phyloP scores from a whole-genome alignment of 1,284 basidiomycete species.

The Ceratorhiza oryzae-sativae region DNA sequence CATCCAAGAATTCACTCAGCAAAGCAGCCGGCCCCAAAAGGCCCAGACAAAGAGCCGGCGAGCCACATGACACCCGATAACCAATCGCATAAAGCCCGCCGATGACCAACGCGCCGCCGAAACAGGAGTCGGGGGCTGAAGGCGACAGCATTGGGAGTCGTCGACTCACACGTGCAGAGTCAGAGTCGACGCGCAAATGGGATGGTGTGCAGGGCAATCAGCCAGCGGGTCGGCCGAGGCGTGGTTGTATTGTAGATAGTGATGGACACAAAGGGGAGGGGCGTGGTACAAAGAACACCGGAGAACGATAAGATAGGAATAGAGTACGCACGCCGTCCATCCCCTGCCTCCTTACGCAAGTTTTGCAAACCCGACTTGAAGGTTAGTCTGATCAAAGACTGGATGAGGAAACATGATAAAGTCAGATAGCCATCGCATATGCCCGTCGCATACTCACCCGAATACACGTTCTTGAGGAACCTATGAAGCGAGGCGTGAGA shows the following conservation, averaged over 20 bases:
- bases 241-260: constrained; percentile 18
- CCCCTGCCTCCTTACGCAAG: constrained; percentile 14
- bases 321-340: not conserved
- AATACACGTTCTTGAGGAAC: constrained; percentile 39
- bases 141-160: not conserved
- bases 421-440: not conserved
- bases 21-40: not conserved
- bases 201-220: constrained; percentile 5
- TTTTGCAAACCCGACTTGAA: constrained; percentile 36
- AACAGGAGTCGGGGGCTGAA: not conserved
- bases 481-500: constrained; percentile 10
- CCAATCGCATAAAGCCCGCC: constrained; percentile 29
- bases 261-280: constrained; percentile 12
- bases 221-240: constrained; percentile 2
- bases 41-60: not conserved
- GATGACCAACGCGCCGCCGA: constrained; percentile 9
- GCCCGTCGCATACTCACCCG: constrained; percentile 1
- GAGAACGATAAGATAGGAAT: constrained; percentile 17
- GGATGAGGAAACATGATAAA: not conserved
- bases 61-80: not conserved
- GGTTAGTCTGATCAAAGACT: constrained; percentile 36
- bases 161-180: not conserved
- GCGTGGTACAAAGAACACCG: not conserved
- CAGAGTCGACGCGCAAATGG: not conserved
- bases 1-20: constrained; percentile 10